phyloP scores from a whole-genome alignment of 2,329 filamentous ascomycete species.

The Xylariales sp. region DNA sequence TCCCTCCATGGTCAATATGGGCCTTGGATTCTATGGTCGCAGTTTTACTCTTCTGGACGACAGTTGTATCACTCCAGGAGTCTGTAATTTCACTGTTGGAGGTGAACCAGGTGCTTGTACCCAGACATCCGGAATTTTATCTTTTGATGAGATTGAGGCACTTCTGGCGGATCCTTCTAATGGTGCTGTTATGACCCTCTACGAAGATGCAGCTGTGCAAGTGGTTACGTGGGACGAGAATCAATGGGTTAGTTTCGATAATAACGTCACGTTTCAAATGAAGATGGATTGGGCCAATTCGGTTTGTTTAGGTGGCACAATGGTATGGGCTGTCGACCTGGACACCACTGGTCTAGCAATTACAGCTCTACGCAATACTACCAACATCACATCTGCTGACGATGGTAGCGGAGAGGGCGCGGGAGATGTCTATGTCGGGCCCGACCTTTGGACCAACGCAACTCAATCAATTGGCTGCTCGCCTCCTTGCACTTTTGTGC shows the following conservation, averaged over 20 bases:
- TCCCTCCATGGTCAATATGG: constrained; percentile 36
- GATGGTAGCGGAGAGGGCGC: background rate
- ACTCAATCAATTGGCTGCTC: background rate
- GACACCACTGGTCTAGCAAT: no score
- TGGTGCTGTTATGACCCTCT: background rate
- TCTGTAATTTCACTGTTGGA: constrained; percentile 10
- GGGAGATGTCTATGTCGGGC: background rate
- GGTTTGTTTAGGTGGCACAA: constrained; percentile 3
- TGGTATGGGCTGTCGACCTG: background rate
- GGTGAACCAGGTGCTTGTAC: constrained; percentile 17
- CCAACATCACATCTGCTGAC: no score
- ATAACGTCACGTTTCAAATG: constrained; percentile 24
- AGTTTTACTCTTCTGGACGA: constrained; percentile 20
- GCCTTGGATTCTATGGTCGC: constrained; percentile 40
- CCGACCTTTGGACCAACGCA: background rate
- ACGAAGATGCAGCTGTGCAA: constrained; percentile 23
- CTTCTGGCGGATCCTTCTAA: constrained; percentile 10
- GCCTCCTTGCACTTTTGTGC: background rate
- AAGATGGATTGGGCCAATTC: constrained; percentile 26
- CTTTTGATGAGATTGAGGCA: constrained; percentile 18
- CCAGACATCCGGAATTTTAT: constrained; percentile 17
- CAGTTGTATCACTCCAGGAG: constrained; percentile 13
- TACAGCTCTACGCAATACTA: no score
- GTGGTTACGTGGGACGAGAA: constrained; percentile 17
- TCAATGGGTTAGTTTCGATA: constrained; percentile 30